Evolutionary conservation across 306 rosid species (phyloP).

Genomic region (Rubus idaeus): DNA sequence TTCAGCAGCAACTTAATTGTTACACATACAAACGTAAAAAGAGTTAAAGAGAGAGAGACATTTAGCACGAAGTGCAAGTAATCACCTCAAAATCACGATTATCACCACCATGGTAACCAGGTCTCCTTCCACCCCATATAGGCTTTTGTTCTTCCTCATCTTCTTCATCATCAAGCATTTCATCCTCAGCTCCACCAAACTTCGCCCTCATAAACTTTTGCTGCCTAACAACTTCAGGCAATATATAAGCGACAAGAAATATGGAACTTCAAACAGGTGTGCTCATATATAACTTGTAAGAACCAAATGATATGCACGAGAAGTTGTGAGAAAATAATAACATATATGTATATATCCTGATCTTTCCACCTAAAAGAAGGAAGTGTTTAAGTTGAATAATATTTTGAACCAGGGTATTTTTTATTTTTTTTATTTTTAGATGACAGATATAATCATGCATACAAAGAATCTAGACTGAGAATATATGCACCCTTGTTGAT

Average conservation of each 20-base stretch:
- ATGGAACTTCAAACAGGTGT: neutral
- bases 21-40: neutral
- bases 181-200: conserved; percentile 72
- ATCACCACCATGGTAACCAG: conserved; percentile 60
- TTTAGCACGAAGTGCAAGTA: conserved; percentile 4
- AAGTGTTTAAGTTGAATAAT: neutral
- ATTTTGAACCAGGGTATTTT: neutral
- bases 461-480: neutral
- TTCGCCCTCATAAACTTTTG: conserved; percentile 48
- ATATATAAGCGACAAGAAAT: conserved; percentile 19
- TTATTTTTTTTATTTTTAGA: neutral
- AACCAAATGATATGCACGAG: neutral
- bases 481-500: too few relatives aligned
- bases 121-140: conserved; percentile 45
- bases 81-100: conserved; percentile 73
- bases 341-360: neutral
- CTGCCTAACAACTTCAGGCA: conserved; percentile 59
- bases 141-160: conserved; percentile 49
- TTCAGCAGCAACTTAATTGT: neutral
- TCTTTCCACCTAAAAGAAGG: neutral
- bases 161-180: conserved; percentile 53
- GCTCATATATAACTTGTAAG: neutral
- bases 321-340: neutral
- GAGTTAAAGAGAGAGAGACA: neutral
- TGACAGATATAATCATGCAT: neutral